Percentiles rank a stretch among this genome's conserved stretches.
These are phyloP conservation scores for Podospora bellae-mahoneyi DNA, from an alignment of 495 filamentous ascomycete species.

Conservation along the genomic window DNA sequence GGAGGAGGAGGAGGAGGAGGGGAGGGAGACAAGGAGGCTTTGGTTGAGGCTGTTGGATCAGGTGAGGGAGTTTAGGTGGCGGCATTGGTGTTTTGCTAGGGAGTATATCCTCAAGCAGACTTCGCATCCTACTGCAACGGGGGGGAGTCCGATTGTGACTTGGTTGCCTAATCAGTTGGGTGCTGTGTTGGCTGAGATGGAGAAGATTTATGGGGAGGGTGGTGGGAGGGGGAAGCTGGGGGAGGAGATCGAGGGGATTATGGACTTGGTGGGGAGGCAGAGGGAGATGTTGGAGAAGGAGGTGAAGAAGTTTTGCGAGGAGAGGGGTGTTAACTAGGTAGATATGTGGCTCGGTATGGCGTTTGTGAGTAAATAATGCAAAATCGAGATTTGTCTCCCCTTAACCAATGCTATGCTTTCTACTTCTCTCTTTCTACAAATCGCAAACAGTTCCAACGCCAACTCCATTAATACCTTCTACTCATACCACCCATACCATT, in stretches of 20 bases:
- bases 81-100: constrained; percentile 91
- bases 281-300: constrained; percentile 67
- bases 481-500: too few species aligned
- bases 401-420: too few species aligned
- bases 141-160: constrained; percentile 86
- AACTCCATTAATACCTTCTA: too few species aligned
- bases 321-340: constrained; percentile 51
- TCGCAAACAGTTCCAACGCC: too few species aligned
- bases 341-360: too few species aligned
- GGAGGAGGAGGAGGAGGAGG: constrained; percentile 19
- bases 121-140: constrained; percentile 79
- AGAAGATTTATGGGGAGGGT: constrained; percentile 53
- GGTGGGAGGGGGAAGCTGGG: constrained; percentile 40
- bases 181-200: constrained; percentile 73
- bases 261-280: constrained; percentile 68
- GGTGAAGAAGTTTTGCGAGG: constrained; percentile 75
- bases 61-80: constrained; percentile 87
- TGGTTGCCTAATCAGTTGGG: constrained; percentile 85
- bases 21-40: constrained; percentile 46
- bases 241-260: constrained; percentile 52
- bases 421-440: too few species aligned
- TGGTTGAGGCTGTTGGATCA: constrained; percentile 75
- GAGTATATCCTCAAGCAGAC: constrained; percentile 90
- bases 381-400: too few species aligned
- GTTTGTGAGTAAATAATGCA: too few species aligned